Conservation (phyloP, 2,329 filamentous ascomycete genomes). For the Cladosporium velox region DNA sequence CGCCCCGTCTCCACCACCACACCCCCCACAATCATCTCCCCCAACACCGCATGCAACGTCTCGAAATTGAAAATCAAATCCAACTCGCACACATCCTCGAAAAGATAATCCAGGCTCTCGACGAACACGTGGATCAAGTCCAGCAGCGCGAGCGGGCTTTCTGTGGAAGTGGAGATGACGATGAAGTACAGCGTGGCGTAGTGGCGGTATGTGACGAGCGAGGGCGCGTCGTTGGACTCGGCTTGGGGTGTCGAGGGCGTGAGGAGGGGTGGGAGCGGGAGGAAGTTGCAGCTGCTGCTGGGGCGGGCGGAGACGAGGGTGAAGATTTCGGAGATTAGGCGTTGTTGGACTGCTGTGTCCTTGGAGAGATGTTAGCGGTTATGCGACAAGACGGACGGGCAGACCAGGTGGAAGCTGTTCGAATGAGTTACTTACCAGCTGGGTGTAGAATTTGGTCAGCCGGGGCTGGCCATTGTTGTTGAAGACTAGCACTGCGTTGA, state of each 20-base stretch:
- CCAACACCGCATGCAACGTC: constrained; percentile 85
- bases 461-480: constrained; percentile 97
- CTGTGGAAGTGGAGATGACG: constrained; percentile 92
- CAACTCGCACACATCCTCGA: constrained; percentile 97
- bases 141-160: constrained; percentile 91
- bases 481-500: constrained; percentile 98
- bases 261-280: constrained; percentile 58
- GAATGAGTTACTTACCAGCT: constrained; percentile 63
- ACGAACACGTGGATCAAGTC: constrained; percentile 98
- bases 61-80: constrained; percentile 99
- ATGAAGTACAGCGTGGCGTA: constrained; percentile 99
- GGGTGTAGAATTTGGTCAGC: constrained; percentile 97
- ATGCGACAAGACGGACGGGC: background rate
- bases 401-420: background rate
- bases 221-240: constrained; percentile 83
- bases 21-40: constrained; percentile 93
- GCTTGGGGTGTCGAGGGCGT: constrained; percentile 32
- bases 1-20: constrained; percentile 91
- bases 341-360: constrained; percentile 97
- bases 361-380: constrained; percentile 41
- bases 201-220: constrained; percentile 94
- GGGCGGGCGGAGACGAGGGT: constrained; percentile 90
- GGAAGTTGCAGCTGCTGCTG: constrained; percentile 93
- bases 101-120: constrained; percentile 88
- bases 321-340: constrained; percentile 96